Evolutionary conservation across 2,329 filamentous ascomycete genomes (phyloP).

Genomic region (Exophiala sideris): DNA sequence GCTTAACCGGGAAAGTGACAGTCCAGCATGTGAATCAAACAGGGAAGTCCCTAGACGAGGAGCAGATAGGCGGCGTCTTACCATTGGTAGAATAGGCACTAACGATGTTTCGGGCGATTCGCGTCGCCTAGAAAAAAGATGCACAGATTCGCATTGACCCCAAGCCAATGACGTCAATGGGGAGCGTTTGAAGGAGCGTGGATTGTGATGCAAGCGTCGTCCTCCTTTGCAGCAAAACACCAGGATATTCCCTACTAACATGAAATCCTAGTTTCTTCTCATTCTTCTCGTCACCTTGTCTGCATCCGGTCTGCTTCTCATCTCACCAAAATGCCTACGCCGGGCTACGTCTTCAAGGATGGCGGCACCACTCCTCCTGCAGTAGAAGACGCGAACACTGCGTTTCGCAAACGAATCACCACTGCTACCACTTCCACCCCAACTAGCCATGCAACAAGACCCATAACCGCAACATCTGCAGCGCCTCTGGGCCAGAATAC

Average conservation of each 20-base stretch:
- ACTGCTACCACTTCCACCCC: slow-evolving; percentile 4
- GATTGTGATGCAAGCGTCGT: background rate
- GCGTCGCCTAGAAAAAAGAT: no score
- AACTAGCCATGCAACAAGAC: background rate
- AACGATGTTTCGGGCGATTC: background rate
- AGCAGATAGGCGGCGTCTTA: background rate
- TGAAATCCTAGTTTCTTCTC: background rate
- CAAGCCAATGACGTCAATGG: background rate
- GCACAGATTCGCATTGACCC: no score
- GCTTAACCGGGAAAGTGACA: background rate
- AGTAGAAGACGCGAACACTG: slow-evolving; percentile 19
- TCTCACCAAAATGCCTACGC: slow-evolving; percentile 29
- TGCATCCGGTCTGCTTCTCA: background rate
- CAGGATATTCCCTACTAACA: background rate
- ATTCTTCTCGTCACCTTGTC: background rate
- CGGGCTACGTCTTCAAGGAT: slow-evolving; percentile 34
- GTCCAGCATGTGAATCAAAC: slow-evolving; percentile 1
- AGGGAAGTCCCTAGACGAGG: background rate
- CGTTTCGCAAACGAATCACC: slow-evolving; percentile 23
- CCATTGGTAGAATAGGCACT: background rate
- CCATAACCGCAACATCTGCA: slow-evolving; percentile 16
- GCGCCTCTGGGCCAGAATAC: slow-evolving; percentile 31
- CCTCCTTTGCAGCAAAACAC: background rate
- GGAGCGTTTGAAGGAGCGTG: background rate
- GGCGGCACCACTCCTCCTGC: slow-evolving; percentile 31